phyloP scores from a whole-genome alignment of 345 rosid genomes.

The Syzygium aqueum region DNA sequence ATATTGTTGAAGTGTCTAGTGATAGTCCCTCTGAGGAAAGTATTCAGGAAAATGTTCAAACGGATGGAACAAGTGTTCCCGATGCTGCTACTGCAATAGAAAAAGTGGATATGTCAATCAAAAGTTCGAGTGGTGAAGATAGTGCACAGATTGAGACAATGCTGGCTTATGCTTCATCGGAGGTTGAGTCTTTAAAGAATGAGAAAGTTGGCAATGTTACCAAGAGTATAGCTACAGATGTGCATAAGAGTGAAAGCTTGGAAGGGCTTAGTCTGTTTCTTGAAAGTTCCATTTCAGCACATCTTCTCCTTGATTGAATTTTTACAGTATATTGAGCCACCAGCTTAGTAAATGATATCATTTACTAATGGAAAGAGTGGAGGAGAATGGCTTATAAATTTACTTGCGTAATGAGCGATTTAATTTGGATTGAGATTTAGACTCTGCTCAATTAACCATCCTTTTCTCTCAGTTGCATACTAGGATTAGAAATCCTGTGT shows the following conservation, averaged over 20 bases:
- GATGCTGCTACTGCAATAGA: not conserved
- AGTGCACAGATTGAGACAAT: not conserved
- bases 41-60: not conserved
- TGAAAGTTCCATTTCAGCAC: not conserved
- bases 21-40: slow-evolving; percentile 10
- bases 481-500: not conserved
- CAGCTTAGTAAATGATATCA: not conserved
- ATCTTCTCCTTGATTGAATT: not conserved
- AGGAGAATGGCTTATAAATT: not conserved
- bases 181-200: not conserved
- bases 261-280: not conserved
- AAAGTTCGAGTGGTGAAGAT: not conserved
- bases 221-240: not conserved
- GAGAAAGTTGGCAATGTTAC: not conserved
- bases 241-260: not conserved
- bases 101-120: not conserved
- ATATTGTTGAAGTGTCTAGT: not conserved
- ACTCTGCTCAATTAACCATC: not conserved
- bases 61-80: not conserved
- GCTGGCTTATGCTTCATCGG: not conserved
- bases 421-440: not conserved
- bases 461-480: not conserved
- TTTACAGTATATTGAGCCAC: not conserved
- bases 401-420: not conserved
- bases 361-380: not conserved